Percentiles rank a stretch among this genome's conserved stretches.
These are phyloP conservation scores for Stereum hirsutum DNA, from an alignment of 1,284 basidiomycete genomes.

Conservation along the genomic window DNA sequence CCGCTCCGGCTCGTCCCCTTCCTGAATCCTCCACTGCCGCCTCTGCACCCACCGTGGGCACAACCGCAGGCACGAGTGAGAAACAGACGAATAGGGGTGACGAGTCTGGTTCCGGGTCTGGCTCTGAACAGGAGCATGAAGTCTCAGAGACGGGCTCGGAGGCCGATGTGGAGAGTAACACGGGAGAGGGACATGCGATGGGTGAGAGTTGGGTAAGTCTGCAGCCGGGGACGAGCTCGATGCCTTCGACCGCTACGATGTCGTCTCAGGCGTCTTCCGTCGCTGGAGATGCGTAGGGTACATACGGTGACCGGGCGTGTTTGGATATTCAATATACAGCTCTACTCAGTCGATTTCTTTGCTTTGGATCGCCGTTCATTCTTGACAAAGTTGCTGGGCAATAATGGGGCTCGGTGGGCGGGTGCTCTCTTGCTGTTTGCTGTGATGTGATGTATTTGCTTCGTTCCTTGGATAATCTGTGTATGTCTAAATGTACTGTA, in stretches of 20 bases:
- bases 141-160: constrained; percentile 44
- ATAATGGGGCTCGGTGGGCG: no score
- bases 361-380: no score
- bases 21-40: constrained; percentile 8
- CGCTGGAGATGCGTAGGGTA: no score
- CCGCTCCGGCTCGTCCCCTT: constrained; percentile 5
- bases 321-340: no score
- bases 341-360: no score
- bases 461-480: no score
- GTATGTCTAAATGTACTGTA: no score
- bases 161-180: constrained; percentile 56
- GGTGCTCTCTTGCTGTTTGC: no score
- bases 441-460: no score
- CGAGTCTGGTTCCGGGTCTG: constrained; percentile 23
- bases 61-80: constrained; percentile 5
- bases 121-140: constrained; percentile 22
- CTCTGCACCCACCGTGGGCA: constrained; percentile 4
- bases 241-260: neutral
- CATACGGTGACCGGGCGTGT: no score
- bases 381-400: no score
- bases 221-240: constrained; percentile 8
- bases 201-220: constrained; percentile 65
- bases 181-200: constrained; percentile 33
- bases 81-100: constrained; percentile 7
- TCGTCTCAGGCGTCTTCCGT: no score